Evolutionary conservation across 768 basidiomycete species (phyloP).

Genomic region (Cystobasidium onofrii): DNA sequence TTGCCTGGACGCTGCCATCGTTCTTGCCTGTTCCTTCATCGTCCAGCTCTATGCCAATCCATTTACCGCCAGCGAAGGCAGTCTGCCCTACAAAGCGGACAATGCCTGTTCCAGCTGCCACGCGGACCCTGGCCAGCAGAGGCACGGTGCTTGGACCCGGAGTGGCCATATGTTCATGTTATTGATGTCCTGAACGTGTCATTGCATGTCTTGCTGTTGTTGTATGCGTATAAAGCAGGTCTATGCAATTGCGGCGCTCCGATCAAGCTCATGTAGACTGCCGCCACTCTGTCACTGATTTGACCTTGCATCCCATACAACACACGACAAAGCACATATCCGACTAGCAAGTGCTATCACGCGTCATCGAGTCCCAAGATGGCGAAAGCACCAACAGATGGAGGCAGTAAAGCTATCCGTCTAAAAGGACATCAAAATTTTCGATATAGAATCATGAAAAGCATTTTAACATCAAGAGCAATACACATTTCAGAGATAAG

Average conservation of each 20-base stretch:
- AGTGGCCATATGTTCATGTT: conserved; percentile 5
- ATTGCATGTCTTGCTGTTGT: conserved; percentile 3
- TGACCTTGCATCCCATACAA: too few species aligned
- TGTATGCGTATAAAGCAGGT: not conserved
- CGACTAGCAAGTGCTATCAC: not conserved
- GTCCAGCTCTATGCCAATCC: conserved; percentile 83
- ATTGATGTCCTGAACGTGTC: not conserved
- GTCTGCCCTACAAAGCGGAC: conserved; percentile 80
- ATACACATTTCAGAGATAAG: conserved; percentile 81
- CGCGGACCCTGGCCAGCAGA: conserved; percentile 55
- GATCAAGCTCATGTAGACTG: not conserved
- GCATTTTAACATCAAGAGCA: conserved; percentile 75
- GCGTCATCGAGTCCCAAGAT: not conserved
- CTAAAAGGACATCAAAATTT: conserved; percentile 67
- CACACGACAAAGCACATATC: not conserved
- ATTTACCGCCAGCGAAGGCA: conserved; percentile 76
- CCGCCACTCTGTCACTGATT: not conserved
- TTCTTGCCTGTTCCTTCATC: conserved; percentile 78
- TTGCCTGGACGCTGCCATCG: conserved; percentile 70
- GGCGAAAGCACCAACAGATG: conserved; percentile 8
- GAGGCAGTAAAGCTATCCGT: conserved; percentile 36
- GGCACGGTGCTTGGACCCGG: conserved; percentile 3
- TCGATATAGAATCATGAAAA: conserved; percentile 75
- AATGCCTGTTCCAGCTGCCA: conserved; percentile 69
- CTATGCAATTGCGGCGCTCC: not conserved